Evolutionary conservation across 257 asterid genomes (phyloP).

Genomic region (Solanum stenotomum): DNA sequence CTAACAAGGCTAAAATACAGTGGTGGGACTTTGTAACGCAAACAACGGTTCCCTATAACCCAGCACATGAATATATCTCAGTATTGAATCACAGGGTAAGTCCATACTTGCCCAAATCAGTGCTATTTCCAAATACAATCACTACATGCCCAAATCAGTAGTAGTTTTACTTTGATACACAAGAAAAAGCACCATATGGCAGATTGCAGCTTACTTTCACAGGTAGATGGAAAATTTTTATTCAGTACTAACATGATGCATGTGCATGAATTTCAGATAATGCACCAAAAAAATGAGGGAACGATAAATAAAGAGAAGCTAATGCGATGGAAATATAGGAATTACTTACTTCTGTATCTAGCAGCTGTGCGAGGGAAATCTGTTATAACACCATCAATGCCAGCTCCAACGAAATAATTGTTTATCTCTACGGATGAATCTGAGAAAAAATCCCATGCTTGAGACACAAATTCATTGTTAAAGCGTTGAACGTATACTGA

Average conservation of each 20-base stretch:
- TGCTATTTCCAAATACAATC: neutral
- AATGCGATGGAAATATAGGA: neutral
- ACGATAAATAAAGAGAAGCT: neutral
- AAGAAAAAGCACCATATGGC: neutral
- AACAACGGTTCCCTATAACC: conserved; percentile 60
- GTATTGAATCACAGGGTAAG: neutral
- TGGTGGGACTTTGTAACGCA: conserved; percentile 33
- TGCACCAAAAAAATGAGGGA: neutral
- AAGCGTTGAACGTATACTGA: conserved; percentile 47
- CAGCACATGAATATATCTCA: neutral
- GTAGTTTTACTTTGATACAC: neutral
- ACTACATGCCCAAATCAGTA: neutral
- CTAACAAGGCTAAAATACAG: conserved; percentile 40
- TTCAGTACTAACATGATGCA: neutral
- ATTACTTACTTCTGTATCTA: conserved; percentile 66
- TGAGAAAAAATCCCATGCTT: conserved; percentile 81
- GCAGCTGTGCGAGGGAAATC: conserved; percentile 70
- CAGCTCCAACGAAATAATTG: conserved; percentile 6
- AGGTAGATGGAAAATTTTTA: neutral
- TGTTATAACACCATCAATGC: conserved; percentile 48
- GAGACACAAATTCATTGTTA: conserved; percentile 68
- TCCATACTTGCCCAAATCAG: neutral
- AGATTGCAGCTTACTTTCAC: neutral
- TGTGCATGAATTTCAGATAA: neutral
- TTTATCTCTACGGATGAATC: conserved; percentile 71